Evolutionary conservation across 805 yeast species (phyloP), one percentile per base, ranked within the genome.

Genomic region (Soucietia sequanensis): DNA sequence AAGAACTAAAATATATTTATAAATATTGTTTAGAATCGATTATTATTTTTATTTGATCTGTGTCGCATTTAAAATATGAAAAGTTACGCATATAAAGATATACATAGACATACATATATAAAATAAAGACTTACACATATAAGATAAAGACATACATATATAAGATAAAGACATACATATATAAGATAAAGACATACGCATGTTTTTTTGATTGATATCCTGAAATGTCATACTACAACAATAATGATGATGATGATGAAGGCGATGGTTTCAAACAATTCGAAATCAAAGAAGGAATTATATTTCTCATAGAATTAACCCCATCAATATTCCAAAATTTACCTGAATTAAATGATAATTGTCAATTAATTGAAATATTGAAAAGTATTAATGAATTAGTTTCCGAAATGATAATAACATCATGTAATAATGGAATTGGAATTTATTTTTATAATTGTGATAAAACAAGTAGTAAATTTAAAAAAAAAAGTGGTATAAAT

Each of bases 361-460:
- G 68, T n/a, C 77, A 74, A 43, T 47, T 81, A 6, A 46, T 62
- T 21, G 77, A 72, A 41, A 77, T 83, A 7, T 50, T 90, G 12
- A 67, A 68, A 10, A 70, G 84, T 2, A 65, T 85, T 5, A 65
- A 72, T 34, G 78, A 76, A n/a, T 61, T 87, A 23, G 74, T 88
- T 60, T 68, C 81, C 3, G 81, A 78, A 31, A 63, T 86, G 38
- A 77, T 84, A 2, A 77, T 84, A 22, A 70, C 82, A 0, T 58
- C 76, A 24, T 86, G 89, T 1, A 66, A 69, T 29, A 82, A 91
- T 1, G 90, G 87, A 0, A 64, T 87, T 17, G 97, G 96, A 0
- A 75, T 89, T 30, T 76, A 80, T 48, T 52, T 84, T 11, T 78
- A 75, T 58, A 78, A 75, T 50, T 74, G 75, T 56, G 48, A 43